Conservation (phyloP, 192 early-diverging fungal genomes). For the Entophlyctis helioformis region DNA sequence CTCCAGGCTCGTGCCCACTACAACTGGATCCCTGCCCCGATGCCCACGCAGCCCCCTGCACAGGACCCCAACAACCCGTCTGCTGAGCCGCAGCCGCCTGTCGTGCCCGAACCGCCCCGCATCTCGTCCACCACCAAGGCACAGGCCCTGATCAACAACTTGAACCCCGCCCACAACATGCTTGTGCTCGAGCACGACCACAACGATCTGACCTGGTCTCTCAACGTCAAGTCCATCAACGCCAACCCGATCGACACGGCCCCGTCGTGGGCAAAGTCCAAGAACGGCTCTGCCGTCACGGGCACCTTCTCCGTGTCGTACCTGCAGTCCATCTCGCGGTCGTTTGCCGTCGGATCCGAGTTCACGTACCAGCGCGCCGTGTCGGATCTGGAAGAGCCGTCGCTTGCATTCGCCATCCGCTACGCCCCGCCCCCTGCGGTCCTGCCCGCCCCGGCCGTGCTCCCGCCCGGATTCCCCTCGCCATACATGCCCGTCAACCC, state of each 20-base stretch:
- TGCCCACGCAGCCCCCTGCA: slow-evolving; percentile 14
- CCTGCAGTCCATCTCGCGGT: slow-evolving; percentile 77
- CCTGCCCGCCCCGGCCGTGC: slow-evolving; percentile 46
- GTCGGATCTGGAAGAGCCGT: slow-evolving; percentile 69
- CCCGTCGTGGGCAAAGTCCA: slow-evolving; percentile 11
- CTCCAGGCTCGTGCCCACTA: slow-evolving; percentile 75
- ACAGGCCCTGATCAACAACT: slow-evolving; percentile 46
- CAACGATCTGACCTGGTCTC: slow-evolving; percentile 72
- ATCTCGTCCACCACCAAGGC: slow-evolving; percentile 27
- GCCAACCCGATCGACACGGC: slow-evolving; percentile 69
- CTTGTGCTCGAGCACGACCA: slow-evolving; percentile 88
- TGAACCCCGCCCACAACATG: slow-evolving; percentile 78
- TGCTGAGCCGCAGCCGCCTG: slow-evolving; percentile 13
- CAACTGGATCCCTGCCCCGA: slow-evolving; percentile 56
- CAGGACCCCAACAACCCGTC: slow-evolving; percentile 19
- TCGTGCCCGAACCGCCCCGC: slow-evolving; percentile 12
- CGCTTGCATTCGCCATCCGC: slow-evolving; percentile 36
- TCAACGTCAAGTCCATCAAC: slow-evolving; percentile 91
- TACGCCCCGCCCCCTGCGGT: slow-evolving; percentile 21
- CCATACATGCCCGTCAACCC: slow-evolving; percentile 42
- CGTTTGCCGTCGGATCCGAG: slow-evolving; percentile 78
- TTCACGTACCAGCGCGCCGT: slow-evolving; percentile 72
- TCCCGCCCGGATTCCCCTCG: slow-evolving; percentile 32
- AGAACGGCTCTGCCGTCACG: slow-evolving; percentile 37
- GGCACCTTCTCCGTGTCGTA: slow-evolving; percentile 82